Conservation (phyloP, 2,329 filamentous ascomycete genomes). For the Metarhizium anisopliae region DNA sequence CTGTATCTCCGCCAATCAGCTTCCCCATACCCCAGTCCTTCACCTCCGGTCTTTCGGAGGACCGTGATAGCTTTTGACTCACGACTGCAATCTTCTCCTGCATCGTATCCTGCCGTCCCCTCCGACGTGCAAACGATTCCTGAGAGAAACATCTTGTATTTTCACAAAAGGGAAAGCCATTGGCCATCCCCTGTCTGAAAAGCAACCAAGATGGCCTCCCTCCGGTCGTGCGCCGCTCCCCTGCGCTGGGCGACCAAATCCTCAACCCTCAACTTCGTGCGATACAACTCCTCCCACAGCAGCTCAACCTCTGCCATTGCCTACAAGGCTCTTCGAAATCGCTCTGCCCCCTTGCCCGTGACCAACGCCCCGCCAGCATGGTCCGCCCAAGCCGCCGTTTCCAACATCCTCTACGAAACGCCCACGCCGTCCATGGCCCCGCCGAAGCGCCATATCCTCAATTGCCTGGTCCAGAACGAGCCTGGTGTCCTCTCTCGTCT, state of each 20-base stretch:
- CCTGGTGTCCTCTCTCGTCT: constrained; percentile 94
- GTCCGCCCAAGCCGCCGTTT: constrained; percentile 90
- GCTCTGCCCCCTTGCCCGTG: constrained; percentile 76
- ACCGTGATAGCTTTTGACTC: not conserved
- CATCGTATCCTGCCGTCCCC: not conserved
- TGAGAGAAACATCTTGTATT: not conserved
- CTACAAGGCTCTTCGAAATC: constrained; percentile 93
- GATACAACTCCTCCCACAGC: constrained; percentile 36
- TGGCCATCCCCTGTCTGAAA: not conserved
- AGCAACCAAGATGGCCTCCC: constrained; percentile 32
- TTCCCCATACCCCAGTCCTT: not conserved
- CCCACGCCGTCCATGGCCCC: constrained; percentile 74
- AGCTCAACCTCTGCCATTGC: constrained; percentile 88
- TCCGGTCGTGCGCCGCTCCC: constrained; percentile 32
- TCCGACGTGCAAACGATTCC: not conserved
- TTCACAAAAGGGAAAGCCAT: not conserved
- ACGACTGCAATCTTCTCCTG: not conserved
- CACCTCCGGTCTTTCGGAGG: constrained; percentile 13
- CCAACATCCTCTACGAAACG: constrained; percentile 98
- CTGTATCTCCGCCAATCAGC: not conserved
- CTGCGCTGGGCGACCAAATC: constrained; percentile 26
- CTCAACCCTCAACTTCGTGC: constrained; percentile 20
- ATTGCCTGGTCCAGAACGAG: constrained; percentile 98
- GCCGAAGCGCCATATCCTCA: constrained; percentile 90
- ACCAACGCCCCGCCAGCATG: constrained; percentile 67